Base-by-base conservation (phyloP, 345 rosid species). In the Pelargonium nanum region DNA sequence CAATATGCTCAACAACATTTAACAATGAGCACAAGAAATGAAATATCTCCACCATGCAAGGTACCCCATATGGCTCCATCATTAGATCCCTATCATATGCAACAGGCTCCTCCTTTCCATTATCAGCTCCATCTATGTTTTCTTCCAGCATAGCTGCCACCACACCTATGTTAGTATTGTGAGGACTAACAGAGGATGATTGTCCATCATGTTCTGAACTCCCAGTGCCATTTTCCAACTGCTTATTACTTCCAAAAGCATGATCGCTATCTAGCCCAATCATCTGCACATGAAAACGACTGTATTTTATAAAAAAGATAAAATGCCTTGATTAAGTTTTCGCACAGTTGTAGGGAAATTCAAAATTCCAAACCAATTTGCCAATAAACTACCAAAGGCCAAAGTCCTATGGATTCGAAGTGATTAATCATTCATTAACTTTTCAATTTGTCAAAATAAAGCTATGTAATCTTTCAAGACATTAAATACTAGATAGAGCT, bases 1-100 rank as follows among this genome's bases (percentile, higher is more conserved):
- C 96, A 74, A 73, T 75, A 60, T 82, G 85, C 80, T 93, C 99
- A 55, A 74, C 82, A 72, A 68, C 83, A 80, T 89, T 85, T 71
- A 89, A 71, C 59, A 87, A 70, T 61, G 97, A 79, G 66, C 97
- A 93, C 71, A 89, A 64, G 40, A 89, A 93, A 69, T 93, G 96
- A 74, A 93, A 93, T 75, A 89, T 84, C 75, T 93, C 99, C 77
- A 93, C 97, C 97, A 93, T 86, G 75, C 95, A 84, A 55, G 97
- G 96, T 51, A 87, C 85, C 44, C 99, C 96, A 75, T 85, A 93
- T 45, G 94, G 99, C 72, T 87, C 96, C 64, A 85, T 83, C 94
- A 87, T 84, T 55, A 85, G 77, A 69, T 85, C 89, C 73, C 75
- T 67, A 82, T 89, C 99, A 74, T 66, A 76, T 59, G 91, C 75